Conservation (phyloP, 2,329 filamentous ascomycete genomes). For the Thielaviopsis punctulata region DNA sequence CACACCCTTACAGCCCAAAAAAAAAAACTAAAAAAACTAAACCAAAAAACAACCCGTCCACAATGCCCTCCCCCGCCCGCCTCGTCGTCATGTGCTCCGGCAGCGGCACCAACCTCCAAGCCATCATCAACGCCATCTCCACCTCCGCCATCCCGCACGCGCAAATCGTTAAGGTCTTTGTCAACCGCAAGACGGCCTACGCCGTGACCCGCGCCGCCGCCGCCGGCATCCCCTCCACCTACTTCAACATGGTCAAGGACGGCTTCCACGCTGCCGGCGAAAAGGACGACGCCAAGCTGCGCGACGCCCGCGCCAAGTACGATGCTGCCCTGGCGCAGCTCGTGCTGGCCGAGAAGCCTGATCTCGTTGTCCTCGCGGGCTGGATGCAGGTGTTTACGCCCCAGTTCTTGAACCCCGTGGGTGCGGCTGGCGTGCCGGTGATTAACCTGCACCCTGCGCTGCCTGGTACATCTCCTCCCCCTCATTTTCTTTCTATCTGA, state of each 20-base stretch:
- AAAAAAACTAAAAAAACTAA: too few relatives aligned
- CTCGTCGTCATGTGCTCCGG: constrained; percentile 56
- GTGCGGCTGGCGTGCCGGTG: constrained; percentile 42
- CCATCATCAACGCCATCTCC: constrained; percentile 37
- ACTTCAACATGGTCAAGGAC: constrained; percentile 67
- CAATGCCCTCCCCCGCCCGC: constrained; percentile 22
- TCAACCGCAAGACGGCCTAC: constrained; percentile 31
- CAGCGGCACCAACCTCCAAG: constrained; percentile 64
- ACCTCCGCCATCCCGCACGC: constrained; percentile 24
- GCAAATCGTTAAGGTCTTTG: constrained; percentile 28
- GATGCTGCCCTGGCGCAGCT: constrained; percentile 57
- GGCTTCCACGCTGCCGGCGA: constrained; percentile 44
- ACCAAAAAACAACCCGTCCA: too few relatives aligned
- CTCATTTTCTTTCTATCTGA: neutral
- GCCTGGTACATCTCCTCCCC: constrained; percentile 14
- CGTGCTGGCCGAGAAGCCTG: constrained; percentile 46
- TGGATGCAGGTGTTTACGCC: constrained; percentile 73
- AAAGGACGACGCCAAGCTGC: constrained; percentile 35
- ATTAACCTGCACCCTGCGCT: constrained; percentile 62
- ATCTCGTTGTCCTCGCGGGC: constrained; percentile 65
- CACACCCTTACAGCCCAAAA: neutral
- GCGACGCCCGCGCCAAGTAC: constrained; percentile 47
- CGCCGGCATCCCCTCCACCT: constrained; percentile 52
- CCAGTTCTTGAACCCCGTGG: constrained; percentile 52
- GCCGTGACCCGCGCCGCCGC: constrained; percentile 25